phyloP scores from a whole-genome alignment of 345 rosid species.

The Iberis pinnata region DNA sequence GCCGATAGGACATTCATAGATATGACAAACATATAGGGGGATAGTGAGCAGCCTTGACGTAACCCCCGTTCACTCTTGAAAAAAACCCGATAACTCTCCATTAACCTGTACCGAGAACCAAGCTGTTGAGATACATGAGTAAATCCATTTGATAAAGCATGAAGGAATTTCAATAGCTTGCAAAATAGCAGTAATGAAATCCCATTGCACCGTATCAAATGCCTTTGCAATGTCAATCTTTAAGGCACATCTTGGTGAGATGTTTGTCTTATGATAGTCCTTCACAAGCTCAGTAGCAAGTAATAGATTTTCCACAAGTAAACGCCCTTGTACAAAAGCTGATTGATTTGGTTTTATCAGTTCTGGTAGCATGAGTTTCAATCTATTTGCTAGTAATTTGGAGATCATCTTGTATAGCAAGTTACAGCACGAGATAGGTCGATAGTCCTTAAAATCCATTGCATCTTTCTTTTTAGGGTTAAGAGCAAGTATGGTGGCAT shows the following conservation, averaged over 20 bases:
- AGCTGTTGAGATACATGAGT: no score
- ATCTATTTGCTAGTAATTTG: background rate
- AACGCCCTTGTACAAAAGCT: background rate
- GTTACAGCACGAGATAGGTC: background rate
- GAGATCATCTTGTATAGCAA: background rate
- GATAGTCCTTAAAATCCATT: background rate
- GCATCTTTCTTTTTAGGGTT: background rate
- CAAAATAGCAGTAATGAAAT: no score
- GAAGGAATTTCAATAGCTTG: no score
- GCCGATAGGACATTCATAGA: no score
- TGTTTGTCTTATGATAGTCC: background rate
- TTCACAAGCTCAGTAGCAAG: background rate
- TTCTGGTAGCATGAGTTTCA: background rate
- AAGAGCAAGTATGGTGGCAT: background rate
- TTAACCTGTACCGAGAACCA: no score
- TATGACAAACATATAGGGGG: no score
- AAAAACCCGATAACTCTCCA: no score
- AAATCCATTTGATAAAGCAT: no score
- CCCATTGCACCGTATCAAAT: background rate
- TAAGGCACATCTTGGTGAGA: background rate
- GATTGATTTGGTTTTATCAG: background rate
- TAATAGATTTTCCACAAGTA: background rate
- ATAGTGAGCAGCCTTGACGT: no score
- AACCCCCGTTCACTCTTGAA: no score
- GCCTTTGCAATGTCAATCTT: background rate